phyloP scores from a whole-genome alignment of 768 basidiomycete genomes.

The Boletus rufocinnamomeus region DNA sequence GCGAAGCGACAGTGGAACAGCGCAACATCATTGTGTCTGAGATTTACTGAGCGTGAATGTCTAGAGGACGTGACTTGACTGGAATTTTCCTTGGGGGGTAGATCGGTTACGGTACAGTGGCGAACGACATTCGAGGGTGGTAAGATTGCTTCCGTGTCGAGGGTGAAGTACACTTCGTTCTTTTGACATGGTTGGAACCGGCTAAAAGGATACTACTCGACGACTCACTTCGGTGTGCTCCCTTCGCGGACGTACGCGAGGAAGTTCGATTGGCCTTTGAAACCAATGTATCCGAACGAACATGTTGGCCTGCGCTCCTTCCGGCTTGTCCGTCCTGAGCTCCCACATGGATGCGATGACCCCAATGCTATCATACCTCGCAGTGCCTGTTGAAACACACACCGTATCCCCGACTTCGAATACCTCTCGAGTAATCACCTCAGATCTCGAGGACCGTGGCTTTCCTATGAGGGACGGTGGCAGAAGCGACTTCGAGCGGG shows the following conservation, averaged over 20 bases:
- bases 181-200: conserved; percentile 28
- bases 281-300: conserved; percentile 77
- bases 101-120: conserved; percentile 50
- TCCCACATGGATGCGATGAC: conserved; percentile 76
- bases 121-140: conserved; percentile 52
- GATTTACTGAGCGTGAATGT: conserved; percentile 14
- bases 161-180: conserved; percentile 78
- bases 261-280: conserved; percentile 62
- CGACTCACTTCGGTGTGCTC: conserved; percentile 57
- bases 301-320: conserved; percentile 43
- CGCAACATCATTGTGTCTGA: conserved; percentile 21
- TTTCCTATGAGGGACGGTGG: conserved; percentile 23
- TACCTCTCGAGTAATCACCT: conserved; percentile 21
- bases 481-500: conserved; percentile 17
- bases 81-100: conserved; percentile 13
- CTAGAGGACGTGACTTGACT: conserved; percentile 19
- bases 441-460: conserved; percentile 13
- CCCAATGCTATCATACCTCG: conserved; percentile 58
- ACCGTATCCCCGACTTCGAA: conserved; percentile 70
- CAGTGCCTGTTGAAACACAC: conserved; percentile 49
- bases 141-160: conserved; percentile 49
- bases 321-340: conserved; percentile 30
- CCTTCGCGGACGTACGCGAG: conserved; percentile 58
- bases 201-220: neutral
- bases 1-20: conserved; percentile 60